phyloP scores from a whole-genome alignment of 805 yeast genomes.

The Ogataea haglerorum region DNA sequence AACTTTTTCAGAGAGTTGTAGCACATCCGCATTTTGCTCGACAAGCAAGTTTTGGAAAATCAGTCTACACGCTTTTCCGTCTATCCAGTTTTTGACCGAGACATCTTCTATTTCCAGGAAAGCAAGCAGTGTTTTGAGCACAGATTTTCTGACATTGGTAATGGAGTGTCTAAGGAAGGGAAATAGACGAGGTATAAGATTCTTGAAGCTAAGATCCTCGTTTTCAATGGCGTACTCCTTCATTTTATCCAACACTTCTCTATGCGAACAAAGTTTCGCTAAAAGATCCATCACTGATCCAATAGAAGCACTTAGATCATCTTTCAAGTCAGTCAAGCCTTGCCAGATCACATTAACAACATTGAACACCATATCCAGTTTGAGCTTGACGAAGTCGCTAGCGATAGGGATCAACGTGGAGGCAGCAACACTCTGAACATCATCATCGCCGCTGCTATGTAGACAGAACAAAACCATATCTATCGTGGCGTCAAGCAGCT shows the following conservation, averaged over 20 bases:
- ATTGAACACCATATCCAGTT: slow-evolving; percentile 46
- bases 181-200: slow-evolving; percentile 82
- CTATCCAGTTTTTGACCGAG: slow-evolving; percentile 64
- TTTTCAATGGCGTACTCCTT: slow-evolving; percentile 54
- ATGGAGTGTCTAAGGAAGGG: slow-evolving; percentile 95
- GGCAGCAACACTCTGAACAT: slow-evolving; percentile 96
- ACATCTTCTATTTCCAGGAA: slow-evolving; percentile 56
- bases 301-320: slow-evolving; percentile 90
- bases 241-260: slow-evolving; percentile 70
- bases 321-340: slow-evolving; percentile 77
- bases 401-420: slow-evolving; percentile 90
- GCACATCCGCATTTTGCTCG: slow-evolving; percentile 79
- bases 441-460: slow-evolving; percentile 80
- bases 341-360: slow-evolving; percentile 81
- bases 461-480: slow-evolving; percentile 86
- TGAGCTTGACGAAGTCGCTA: slow-evolving; percentile 71
- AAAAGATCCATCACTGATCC: slow-evolving; percentile 94
- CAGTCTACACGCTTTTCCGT: slow-evolving; percentile 67
- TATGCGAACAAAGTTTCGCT: slow-evolving; percentile 81
- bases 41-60: slow-evolving; percentile 83
- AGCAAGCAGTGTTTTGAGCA: slow-evolving; percentile 72
- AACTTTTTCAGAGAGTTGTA: slow-evolving; percentile 58
- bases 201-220: slow-evolving; percentile 58
- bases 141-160: slow-evolving; percentile 85
- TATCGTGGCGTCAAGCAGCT: slow-evolving; percentile 66